These are phyloP conservation scores for Astrephomene gubernaculifera DNA, from an alignment of 139 green algal species.

Conservation along the genomic window DNA sequence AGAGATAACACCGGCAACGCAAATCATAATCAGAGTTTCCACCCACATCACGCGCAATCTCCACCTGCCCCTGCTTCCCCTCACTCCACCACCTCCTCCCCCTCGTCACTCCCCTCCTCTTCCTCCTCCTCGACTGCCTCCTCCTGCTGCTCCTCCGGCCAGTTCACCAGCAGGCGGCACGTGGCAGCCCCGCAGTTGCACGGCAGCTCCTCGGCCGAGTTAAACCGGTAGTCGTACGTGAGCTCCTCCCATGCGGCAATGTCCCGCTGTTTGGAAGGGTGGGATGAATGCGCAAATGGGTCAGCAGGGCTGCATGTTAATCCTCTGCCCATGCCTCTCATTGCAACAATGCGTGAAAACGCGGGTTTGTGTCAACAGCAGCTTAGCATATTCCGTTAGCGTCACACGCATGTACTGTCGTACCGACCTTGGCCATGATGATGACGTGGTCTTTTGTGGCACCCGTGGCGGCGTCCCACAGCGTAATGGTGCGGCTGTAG, in stretches of 20 bases:
- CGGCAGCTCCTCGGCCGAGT: constrained; percentile 62
- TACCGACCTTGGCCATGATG: constrained; percentile 77
- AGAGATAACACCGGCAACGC: too few relatives aligned
- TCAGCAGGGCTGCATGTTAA: too few relatives aligned
- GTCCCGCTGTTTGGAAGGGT: constrained; percentile 58
- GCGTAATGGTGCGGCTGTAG: constrained; percentile 73
- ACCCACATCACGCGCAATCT: too few relatives aligned
- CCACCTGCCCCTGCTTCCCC: too few relatives aligned
- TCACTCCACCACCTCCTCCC: too few relatives aligned
- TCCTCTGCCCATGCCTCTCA: too few relatives aligned
- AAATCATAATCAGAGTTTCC: too few relatives aligned
- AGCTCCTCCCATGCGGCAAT: constrained; percentile 83
- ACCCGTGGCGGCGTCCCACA: constrained; percentile 40
- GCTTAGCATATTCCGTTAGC: too few relatives aligned
- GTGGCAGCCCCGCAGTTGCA: constrained; percentile 81
- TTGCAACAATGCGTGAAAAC: too few relatives aligned
- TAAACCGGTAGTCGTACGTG: constrained; percentile 89
- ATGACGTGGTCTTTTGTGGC: constrained; percentile 73
- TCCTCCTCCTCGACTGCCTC: neutral
- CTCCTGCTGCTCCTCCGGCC: neutral
- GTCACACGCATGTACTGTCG: too few relatives aligned
- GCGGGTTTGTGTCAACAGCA: too few relatives aligned
- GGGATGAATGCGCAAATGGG: too few relatives aligned
- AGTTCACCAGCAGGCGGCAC: constrained; percentile 81
- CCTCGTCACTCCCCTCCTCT: neutral